A percentile compares a stretch with the other conserved stretches of the same genome.
Evolutionary conservation across 805 yeast species (phyloP).

Genomic region (Pichia paraexigua): DNA sequence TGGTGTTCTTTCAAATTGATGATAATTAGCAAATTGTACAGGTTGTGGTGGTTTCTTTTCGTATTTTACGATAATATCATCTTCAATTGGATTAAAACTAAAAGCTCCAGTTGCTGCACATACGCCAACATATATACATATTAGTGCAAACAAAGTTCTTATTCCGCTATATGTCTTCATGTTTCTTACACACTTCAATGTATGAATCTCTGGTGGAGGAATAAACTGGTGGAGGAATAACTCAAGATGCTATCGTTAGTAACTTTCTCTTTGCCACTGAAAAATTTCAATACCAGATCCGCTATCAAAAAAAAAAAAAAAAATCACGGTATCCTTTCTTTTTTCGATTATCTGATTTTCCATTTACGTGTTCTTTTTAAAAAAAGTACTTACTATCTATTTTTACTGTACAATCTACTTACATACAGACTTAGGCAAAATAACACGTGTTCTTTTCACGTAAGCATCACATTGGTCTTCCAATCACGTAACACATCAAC

Average conservation of each 20-base stretch:
- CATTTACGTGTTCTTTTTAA: neutral
- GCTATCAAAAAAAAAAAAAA: neutral
- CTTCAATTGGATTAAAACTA: conserved; percentile 1
- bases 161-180: neutral
- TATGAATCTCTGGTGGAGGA: too few species aligned
- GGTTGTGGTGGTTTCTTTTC: conserved; percentile 15
- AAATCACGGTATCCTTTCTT: neutral
- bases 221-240: neutral
- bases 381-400: neutral
- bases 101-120: neutral
- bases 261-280: neutral
- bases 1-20: conserved; percentile 27
- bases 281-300: neutral
- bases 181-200: neutral
- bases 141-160: neutral
- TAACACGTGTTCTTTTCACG: conserved; percentile 22
- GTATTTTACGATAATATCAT: conserved; percentile 8
- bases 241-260: neutral
- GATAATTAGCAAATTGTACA: conserved; percentile 18
- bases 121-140: neutral
- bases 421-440: neutral
- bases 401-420: neutral
- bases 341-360: neutral
- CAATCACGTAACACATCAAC: conserved; percentile 70
- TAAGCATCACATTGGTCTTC: conserved; percentile 78